Conservation (phyloP, 306 rosid species). For the Dryas octopetala region DNA sequence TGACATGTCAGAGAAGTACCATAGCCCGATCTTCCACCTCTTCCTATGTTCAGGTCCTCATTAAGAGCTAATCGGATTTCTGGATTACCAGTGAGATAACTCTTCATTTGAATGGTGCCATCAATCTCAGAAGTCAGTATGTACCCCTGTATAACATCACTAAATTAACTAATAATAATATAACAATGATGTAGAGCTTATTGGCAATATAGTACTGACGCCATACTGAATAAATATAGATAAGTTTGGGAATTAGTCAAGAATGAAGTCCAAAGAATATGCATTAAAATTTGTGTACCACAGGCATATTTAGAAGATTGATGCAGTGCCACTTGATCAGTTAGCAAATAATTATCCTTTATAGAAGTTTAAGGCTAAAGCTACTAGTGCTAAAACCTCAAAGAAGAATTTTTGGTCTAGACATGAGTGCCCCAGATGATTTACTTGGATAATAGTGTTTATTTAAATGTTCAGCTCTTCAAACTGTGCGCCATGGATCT, state of each 20-base stretch:
- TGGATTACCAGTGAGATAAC: constrained; percentile 85
- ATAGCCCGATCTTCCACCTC: constrained; percentile 47
- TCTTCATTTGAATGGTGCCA: constrained; percentile 93
- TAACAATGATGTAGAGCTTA: neutral
- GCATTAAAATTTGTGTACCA: neutral
- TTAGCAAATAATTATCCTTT: neutral
- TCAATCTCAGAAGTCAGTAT: constrained; percentile 89
- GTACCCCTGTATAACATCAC: constrained; percentile 65
- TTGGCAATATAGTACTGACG: neutral
- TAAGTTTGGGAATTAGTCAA: neutral
- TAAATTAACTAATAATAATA: constrained; percentile 15
- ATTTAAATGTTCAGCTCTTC: neutral
- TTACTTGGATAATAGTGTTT: too few relatives aligned
- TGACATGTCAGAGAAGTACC: constrained; percentile 37
- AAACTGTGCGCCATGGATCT: neutral
- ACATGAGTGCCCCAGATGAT: neutral
- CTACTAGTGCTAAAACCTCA: neutral
- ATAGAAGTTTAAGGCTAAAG: neutral
- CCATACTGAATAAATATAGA: neutral
- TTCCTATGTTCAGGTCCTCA: constrained; percentile 79
- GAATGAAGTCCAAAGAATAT: neutral
- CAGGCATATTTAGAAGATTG: neutral
- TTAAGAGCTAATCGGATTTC: constrained; percentile 84
- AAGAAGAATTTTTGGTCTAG: neutral
- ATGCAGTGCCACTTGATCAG: neutral